Base-by-base conservation (phyloP, 192 early-diverging fungal genomes). In the Gigaspora rosea region DNA sequence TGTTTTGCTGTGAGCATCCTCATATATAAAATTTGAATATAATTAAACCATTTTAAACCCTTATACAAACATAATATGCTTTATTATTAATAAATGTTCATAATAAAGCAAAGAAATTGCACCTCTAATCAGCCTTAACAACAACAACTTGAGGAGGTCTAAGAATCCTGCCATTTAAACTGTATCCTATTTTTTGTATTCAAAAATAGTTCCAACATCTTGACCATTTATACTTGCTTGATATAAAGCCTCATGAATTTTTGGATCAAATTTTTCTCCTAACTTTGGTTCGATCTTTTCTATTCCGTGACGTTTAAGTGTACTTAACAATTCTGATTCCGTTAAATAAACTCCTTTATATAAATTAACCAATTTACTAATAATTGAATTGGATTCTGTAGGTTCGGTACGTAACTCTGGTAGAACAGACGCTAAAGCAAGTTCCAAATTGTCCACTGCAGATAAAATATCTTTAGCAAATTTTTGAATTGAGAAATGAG, bases 401-500 rank as follows among this genome's bases (percentile, higher is more conserved):
- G 83, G 85, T 27, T 73, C 61, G 59, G 79, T 82, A 11, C 57
- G 50, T 71, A 82, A 79, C 22, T 88, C 88, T 66, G 90, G 81
- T 48, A 96, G 95, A 1, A 98, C 96, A 47, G 95, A 87, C 71
- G 93, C 89, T 41, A 99, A 84, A 6, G 98, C 97, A 79, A 98
- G 86, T 72, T 84, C 85, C 59, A 99, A 87, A 47, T 97, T 91
- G 82, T 99, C 98, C 18, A 92, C 95, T 1, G 94, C 94, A 49
- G 93, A 91, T 9, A 99, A 82, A 46, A 99, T 84, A 79, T 99
- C 96, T 84, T 96, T 98, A 79, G 96, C 97, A 80, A 99, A 99
- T 87, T 97, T 97, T 85, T 95, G 94, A 78, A 99, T 95, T 2
- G 98, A 94, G 85, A 91, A 99, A 8, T 90, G 84, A 58, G 93